These are phyloP conservation scores for Colletotrichum phormii DNA, from an alignment of 2,329 filamentous ascomycete species.

Conservation along the genomic window DNA sequence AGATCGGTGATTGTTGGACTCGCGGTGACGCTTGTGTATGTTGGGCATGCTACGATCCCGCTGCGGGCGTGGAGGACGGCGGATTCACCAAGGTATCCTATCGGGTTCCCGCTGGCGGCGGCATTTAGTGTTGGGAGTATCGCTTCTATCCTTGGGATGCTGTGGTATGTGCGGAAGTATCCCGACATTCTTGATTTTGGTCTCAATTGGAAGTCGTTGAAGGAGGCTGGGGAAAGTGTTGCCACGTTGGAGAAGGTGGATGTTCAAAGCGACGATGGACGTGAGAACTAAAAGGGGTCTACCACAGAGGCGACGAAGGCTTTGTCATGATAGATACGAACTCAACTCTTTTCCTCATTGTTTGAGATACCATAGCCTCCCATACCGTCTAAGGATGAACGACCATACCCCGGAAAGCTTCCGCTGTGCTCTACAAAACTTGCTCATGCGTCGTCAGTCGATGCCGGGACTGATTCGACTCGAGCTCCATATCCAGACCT, in stretches of 20 bases:
- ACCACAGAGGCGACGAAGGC: not conserved
- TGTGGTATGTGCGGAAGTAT: slow-evolving; percentile 43
- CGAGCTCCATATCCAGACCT: not conserved
- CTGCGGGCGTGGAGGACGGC: slow-evolving; percentile 48
- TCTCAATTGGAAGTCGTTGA: slow-evolving; percentile 11
- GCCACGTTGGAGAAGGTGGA: slow-evolving; percentile 6
- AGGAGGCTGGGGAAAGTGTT: slow-evolving; percentile 6
- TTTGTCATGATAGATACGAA: not conserved
- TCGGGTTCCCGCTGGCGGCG: slow-evolving; percentile 49
- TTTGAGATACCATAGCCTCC: not conserved
- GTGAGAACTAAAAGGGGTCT: not conserved
- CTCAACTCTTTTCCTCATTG: not conserved
- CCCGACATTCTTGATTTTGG: slow-evolving; percentile 37
- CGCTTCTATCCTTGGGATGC: slow-evolving; percentile 44
- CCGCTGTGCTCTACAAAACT: not conserved
- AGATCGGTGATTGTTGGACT: slow-evolving; percentile 49
- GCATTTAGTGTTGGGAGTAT: slow-evolving; percentile 47
- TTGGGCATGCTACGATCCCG: slow-evolving; percentile 51
- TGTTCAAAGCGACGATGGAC: not conserved
- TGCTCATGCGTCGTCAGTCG: not conserved
- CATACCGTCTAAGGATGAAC: too few relatives aligned
- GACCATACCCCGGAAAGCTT: not conserved
- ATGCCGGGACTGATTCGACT: not conserved
- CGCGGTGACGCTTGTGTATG: slow-evolving; percentile 50
- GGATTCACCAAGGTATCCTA: slow-evolving; percentile 48